Percentiles rank a stretch among this genome's conserved stretches.
phyloP scores from a whole-genome alignment of 805 yeast genomes.

The Ogataea siamensis region DNA sequence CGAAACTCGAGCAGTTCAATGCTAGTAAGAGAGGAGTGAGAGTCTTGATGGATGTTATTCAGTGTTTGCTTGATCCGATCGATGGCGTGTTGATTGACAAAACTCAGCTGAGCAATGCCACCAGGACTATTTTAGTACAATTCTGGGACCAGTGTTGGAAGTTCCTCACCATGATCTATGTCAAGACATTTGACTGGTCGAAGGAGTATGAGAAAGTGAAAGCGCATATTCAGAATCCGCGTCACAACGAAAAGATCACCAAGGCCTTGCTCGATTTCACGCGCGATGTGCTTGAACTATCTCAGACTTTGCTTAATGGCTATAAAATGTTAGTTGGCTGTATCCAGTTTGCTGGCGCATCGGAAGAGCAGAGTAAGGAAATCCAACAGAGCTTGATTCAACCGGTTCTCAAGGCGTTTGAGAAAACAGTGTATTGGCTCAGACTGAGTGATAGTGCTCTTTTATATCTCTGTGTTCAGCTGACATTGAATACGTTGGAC shows the following conservation, averaged over 20 bases:
- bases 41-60: constrained; percentile 69
- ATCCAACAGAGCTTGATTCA: constrained; percentile 40
- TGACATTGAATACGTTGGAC: constrained; percentile 65
- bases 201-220: constrained; percentile 30
- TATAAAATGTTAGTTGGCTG: constrained; percentile 46
- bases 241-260: constrained; percentile 25
- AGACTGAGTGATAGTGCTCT: constrained; percentile 77
- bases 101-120: constrained; percentile 9
- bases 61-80: constrained; percentile 63
- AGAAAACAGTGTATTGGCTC: constrained; percentile 73
- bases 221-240: constrained; percentile 16
- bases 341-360: constrained; percentile 27
- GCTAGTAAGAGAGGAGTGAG: constrained; percentile 53
- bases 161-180: constrained; percentile 65
- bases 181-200: constrained; percentile 76
- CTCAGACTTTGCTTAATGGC: constrained; percentile 65
- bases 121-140: constrained; percentile 29
- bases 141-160: constrained; percentile 77
- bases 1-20: constrained; percentile 19
- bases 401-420: constrained; percentile 60
- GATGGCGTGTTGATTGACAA: constrained; percentile 46
- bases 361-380: constrained; percentile 16
- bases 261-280: constrained; percentile 58
- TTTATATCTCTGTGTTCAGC: constrained; percentile 65
- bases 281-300: constrained; percentile 78